These are phyloP conservation scores for Diaporthe caulivora DNA, from an alignment of 2,329 filamentous ascomycete genomes.

Conservation along the genomic window DNA sequence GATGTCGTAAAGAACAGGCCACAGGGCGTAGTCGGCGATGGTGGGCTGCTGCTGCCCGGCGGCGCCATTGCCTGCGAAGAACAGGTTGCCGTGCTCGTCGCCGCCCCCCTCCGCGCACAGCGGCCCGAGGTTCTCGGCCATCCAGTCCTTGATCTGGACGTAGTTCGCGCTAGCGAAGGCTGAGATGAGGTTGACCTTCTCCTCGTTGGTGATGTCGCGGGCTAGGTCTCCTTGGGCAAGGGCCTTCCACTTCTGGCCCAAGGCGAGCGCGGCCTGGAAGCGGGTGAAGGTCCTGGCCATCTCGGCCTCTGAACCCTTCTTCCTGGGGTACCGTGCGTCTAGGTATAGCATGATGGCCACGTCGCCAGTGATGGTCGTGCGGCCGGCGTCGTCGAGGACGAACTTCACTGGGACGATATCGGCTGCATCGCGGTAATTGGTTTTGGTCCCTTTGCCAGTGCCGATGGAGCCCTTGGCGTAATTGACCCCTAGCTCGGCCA, in stretches of 20 bases:
- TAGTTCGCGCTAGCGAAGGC: constrained; percentile 50
- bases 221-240: not conserved
- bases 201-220: not conserved
- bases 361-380: constrained; percentile 62
- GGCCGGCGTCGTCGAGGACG: constrained; percentile 64
- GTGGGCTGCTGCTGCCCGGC: constrained; percentile 46
- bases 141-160: constrained; percentile 34
- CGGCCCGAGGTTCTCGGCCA: constrained; percentile 10
- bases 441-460: not conserved
- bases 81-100: constrained; percentile 47
- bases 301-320: constrained; percentile 45
- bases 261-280: constrained; percentile 56
- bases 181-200: constrained; percentile 38
- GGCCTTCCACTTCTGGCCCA: constrained; percentile 54
- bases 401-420: constrained; percentile 58
- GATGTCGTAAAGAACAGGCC: constrained; percentile 66
- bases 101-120: constrained; percentile 50
- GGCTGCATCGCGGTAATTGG: constrained; percentile 38
- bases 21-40: constrained; percentile 68
- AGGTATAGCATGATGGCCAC: constrained; percentile 71
- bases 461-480: constrained; percentile 58
- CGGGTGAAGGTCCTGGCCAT: constrained; percentile 54
- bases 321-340: constrained; percentile 62
- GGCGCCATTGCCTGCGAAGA: constrained; percentile 55
- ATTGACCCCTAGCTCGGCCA: constrained; percentile 60